Evolutionary conservation across 495 filamentous ascomycete genomes (phyloP), one percentile per base, ranked within the genome.

Genomic region (Xylaria bambusicola): DNA sequence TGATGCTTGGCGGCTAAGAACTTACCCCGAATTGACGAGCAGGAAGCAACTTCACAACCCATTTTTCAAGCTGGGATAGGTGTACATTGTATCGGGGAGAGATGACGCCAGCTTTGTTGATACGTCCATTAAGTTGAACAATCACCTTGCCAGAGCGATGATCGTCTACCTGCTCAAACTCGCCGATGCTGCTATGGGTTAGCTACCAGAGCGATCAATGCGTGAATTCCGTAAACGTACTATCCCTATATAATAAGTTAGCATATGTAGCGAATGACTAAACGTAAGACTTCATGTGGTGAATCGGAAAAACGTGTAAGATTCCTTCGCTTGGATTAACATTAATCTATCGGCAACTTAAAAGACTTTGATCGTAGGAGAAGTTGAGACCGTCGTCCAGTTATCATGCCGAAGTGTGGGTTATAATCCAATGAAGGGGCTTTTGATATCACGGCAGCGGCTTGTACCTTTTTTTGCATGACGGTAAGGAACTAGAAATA

Each of bases 61-160:
- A 98, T 82, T 96, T 96, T 88, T 96, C 94, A 74, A 98, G 86
- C 74, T 98, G 95, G 74, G 82, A 82, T 72, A 98, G 91, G 77
- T 92, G 92, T 76, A 98, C 88, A 84, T 97, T 97, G 89, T 96
- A 98, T 75, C 95, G 88, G 71, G 94, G 94, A 70, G 87, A 91
- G 86, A 98, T 98, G 80, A 95, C 92, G 82, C 94, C 94, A 67
- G 90, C 94, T 86, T 98, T 98, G 89, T 98, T 98, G 79, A 98
- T 86, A 67, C 86, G 78, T 90, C 94, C 68, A 58, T 61, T 71
- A 18, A 71, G 56, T 59, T 71, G 68, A 7, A 71, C 68, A 40
- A 71, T 63, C 17, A 68, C 68, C 68, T 71, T 71, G 56, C 68
- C 94, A 73, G 91, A 92, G 72, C 94, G 91, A 87, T 98, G 94